Base-by-base conservation (phyloP, 176 grass and related monocot species). In the Triticum monococcum region DNA sequence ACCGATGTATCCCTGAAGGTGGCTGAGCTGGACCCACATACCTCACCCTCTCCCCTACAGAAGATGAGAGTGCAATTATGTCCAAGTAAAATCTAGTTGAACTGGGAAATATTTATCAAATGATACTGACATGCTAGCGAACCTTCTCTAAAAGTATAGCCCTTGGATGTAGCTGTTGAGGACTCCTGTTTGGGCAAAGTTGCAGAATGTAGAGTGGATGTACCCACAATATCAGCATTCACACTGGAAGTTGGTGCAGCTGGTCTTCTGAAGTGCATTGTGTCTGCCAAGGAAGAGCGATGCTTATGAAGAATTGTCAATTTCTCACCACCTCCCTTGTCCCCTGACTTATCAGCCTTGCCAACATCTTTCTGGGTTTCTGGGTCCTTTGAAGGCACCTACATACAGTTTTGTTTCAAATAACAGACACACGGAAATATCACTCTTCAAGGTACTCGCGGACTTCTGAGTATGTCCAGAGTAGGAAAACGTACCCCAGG, bases 91-190 rank as follows among this genome's bases (percentile, higher is more conserved):
- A 85, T 38, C 80, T 17, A 69, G 72, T 67, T 81, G 22, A 63
- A 75, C 40, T 75, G 35, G 35, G 66, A 84, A 63, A 38, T 14
- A 56, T 17, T 62, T 57, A 54, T 72, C 32, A 9, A 66, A 87
- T 77, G 67, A 79, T 31, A 65, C 64, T 67, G 65, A 63, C 68
- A 70, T 63, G 33, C 8, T 40, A 82, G 18, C 74, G 31, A 88
- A 91, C 97, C 97, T 94, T 97, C 94, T 99, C 88, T 97, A 22
- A 96, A 99, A 87, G 90, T 99, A 91, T 99, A 91, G 43, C 87
- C 90, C 69, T 98, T 98, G 65, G 96, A 98, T 43, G 96, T 91
- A 73, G 96, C 96, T 38, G 96, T 96, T 73, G 93, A 98, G 16
- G 88, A 80, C 78, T 99, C 97, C 24, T 96, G 92, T 80, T 99